Evolutionary conservation across 164 flowering plant genomes (phyloP).

Genomic region (Aristolochia fimbriata): DNA sequence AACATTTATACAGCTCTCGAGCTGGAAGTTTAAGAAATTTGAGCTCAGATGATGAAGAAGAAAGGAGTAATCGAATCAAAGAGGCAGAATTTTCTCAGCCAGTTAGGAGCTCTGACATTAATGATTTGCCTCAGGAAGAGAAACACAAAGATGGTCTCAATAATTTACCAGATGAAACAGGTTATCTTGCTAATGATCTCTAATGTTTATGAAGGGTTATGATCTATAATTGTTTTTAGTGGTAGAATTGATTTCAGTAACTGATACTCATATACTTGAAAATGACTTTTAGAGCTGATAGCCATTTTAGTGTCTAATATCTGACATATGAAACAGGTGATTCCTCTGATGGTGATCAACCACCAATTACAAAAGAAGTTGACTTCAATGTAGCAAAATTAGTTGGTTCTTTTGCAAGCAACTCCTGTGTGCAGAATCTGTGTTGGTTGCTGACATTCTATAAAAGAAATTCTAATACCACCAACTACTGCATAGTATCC

Average conservation of each 20-base stretch:
- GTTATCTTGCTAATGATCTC: too few species aligned
- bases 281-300: neutral
- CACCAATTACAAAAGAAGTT: slow-evolving; percentile 44
- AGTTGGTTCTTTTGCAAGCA: slow-evolving; percentile 58
- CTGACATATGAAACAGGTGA: slow-evolving; percentile 25
- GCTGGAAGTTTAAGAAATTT: slow-evolving; percentile 12
- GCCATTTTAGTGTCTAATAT: slow-evolving; percentile 13
- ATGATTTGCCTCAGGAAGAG: slow-evolving; percentile 14
- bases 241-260: too few species aligned
- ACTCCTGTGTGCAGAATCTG: slow-evolving; percentile 50
- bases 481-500: slow-evolving; percentile 62
- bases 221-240: too few species aligned
- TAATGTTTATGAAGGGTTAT: too few species aligned
- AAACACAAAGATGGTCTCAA: slow-evolving; percentile 11
- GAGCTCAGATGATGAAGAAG: slow-evolving; percentile 22
- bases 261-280: too few species aligned
- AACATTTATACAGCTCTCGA: slow-evolving; percentile 6
- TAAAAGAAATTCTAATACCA: slow-evolving; percentile 54
- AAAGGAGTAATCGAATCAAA: slow-evolving; percentile 15
- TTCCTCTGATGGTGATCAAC: slow-evolving; percentile 62
- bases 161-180: neutral
- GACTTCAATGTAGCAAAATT: slow-evolving; percentile 65
- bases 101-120: slow-evolving; percentile 10
- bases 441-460: slow-evolving; percentile 95
- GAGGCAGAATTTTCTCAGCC: slow-evolving; percentile 15